Evolutionary conservation across 2,329 filamentous ascomycete species (phyloP), one percentile per base, ranked within the genome.

Genomic region (Trichoderma koningii): DNA sequence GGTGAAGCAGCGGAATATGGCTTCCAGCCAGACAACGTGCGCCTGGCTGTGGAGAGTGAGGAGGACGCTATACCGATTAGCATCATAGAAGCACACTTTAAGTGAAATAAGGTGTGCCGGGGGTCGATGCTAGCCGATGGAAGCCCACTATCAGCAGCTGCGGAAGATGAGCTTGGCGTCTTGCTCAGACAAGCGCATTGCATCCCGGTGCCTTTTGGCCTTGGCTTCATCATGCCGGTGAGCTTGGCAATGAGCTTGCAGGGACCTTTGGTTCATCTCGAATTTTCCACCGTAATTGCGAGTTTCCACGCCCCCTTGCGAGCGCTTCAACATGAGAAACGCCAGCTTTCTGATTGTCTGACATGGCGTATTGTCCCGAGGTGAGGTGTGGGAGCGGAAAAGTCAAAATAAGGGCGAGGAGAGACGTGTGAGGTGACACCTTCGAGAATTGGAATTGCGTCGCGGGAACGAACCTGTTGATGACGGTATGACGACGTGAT

Each of bases 101-200:
- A 66, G 42, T 55, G 48, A 14, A 45, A 64, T 67, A 67, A 67
- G 66, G 66, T 67, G 66, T 66, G 63, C 53, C 66, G 47, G 64
- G 63, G 66, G 64, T 63, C 19, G 55, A 30, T 19, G 57, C 51
- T 63, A 42, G 51, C 57, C 57, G 21, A 17, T 42, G 17, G 19
- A 44, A 55, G 52, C 34, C 17, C 47, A 2, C 41, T 48, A 41
- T 23, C 21, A 26, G 41, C 41, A 52, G 44, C 14, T 50, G 51
- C 23, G 52, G 3, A 50, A 12, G 26, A 14, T 48, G 55, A 28
- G 55, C 55, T 59, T 47, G 56, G 56, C 56, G 28, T 50, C 41
- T 55, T 34, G 28, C 12, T 45, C 48, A 55, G 21, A 17, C 26
- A 19, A 52, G 50, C 30, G 50, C 23, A 38, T 63, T n/a, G 9